Evolutionary conservation across 1,284 basidiomycete species (phyloP).

Genomic region (Ustilago xerochloae): DNA sequence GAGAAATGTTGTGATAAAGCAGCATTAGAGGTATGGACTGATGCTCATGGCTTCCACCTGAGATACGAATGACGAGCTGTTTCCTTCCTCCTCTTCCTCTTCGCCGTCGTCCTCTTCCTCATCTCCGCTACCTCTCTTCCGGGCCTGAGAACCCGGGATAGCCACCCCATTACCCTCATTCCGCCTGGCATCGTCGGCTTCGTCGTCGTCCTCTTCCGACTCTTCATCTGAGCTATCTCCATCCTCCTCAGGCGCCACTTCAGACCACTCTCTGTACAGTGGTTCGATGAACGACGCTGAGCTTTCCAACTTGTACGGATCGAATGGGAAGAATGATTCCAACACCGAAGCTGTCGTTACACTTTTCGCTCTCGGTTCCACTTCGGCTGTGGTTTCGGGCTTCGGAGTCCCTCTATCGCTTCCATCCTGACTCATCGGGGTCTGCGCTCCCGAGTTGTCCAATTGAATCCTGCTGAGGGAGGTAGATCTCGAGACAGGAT

Average conservation of each 20-base stretch:
- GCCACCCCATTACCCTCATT: conserved; percentile 28
- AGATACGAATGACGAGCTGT: conserved; percentile 54
- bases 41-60: conserved; percentile 66
- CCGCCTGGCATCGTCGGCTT: conserved; percentile 35
- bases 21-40: conserved; percentile 50
- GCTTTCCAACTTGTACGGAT: conserved; percentile 88
- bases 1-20: background rate
- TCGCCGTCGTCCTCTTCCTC: conserved; percentile 17
- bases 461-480: conserved; percentile 33
- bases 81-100: conserved; percentile 32
- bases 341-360: conserved; percentile 71
- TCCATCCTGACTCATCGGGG: conserved; percentile 40
- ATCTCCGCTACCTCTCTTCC: background rate
- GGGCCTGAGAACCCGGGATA: conserved; percentile 21
- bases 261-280: conserved; percentile 73
- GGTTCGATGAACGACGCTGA: conserved; percentile 71
- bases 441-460: conserved; percentile 16
- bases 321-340: conserved; percentile 97
- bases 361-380: conserved; percentile 8
- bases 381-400: conserved; percentile 10
- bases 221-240: conserved; percentile 45
- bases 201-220: conserved; percentile 52
- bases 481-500: conserved; percentile 30
- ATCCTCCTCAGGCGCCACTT: conserved; percentile 69
- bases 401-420: conserved; percentile 30